Base-by-base conservation (phyloP, 1,139 yeast genomes). In the Entelexis paramagnoliae region DNA sequence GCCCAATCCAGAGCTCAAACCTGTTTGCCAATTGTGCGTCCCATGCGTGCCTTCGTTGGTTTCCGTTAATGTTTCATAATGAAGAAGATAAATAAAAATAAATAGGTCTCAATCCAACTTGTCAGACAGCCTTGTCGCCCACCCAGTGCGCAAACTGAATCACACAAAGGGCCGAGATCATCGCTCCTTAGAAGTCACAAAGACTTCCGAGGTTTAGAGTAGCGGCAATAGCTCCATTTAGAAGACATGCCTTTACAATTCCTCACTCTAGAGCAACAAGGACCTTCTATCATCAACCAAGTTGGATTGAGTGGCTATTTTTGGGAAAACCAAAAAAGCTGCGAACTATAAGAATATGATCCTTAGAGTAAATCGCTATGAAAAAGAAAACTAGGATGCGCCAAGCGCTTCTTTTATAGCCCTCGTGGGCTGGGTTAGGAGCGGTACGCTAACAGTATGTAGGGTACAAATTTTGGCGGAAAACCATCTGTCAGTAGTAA, bases 51-150 rank as follows among this genome's bases (percentile, higher is more conserved):
- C n/a, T n/a, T n/a, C n/a, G n/a, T n/a, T n/a, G n/a, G n/a, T n/a
- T n/a, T n/a, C n/a, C n/a, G n/a, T n/a, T n/a, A n/a, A n/a, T n/a
- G n/a, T n/a, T n/a, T n/a, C n/a, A n/a, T n/a, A n/a, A n/a, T n/a
- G 4, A 22, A 4, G 6, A 22, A 22, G 6, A 6, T 22, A 22
- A 22, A 22, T 22, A 22, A 22, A 22, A 22, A 22, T 22, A 22
- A 22, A 22, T 22, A 22, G 6, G 24, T 22, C 24, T 44, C 24
- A 46, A 56, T 47, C 56, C 35, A 78, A 85, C 96, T 86, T 87
- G 96, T 88, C 96, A 87, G 96, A 88, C 95, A 83, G 94, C 96
- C 96, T 88, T 81, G 79, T 79, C 77, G 78, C 95, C 96, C 96
- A 86, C 96, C 96, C 73, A 63, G 62, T 73, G 70, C 77, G 78